Evolutionary conservation across 257 asterid genomes (phyloP).

Genomic region (Solanum ossicruentum): DNA sequence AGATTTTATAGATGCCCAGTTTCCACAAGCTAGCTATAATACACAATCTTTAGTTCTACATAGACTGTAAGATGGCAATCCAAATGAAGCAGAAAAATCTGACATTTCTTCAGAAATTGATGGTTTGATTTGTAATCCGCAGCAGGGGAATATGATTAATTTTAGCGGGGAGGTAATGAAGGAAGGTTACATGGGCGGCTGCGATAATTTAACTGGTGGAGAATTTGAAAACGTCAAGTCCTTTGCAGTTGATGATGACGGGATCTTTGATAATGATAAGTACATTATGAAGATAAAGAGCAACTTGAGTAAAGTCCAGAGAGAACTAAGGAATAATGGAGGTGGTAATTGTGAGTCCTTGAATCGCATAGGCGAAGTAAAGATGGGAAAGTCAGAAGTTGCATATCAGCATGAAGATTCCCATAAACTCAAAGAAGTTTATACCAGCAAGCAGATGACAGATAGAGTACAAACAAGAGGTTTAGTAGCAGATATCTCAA

Average conservation of each 20-base stretch:
- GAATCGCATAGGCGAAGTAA: slow-evolving; percentile 1
- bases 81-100: slow-evolving; percentile 6
- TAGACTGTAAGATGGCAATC: slow-evolving; percentile 17
- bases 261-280: slow-evolving; percentile 10
- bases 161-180: slow-evolving; percentile 8
- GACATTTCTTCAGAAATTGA: slow-evolving; percentile 9
- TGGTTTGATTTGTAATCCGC: slow-evolving; percentile 9
- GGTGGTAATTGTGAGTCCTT: slow-evolving; percentile 4
- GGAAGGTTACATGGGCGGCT: slow-evolving; percentile 10
- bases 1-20: slow-evolving; percentile 12
- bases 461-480: slow-evolving; percentile 8
- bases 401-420: slow-evolving; percentile 11
- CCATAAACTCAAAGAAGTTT: slow-evolving; percentile 10
- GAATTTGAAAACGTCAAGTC: slow-evolving; percentile 9
- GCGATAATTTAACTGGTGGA: slow-evolving; percentile 7
- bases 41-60: slow-evolving; percentile 3
- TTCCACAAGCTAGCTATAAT: neutral
- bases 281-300: slow-evolving; percentile 9
- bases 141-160: slow-evolving; percentile 7
- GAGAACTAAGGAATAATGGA: slow-evolving; percentile 11
- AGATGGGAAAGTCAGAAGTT: slow-evolving; percentile 10
- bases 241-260: slow-evolving; percentile 16
- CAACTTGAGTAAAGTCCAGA: slow-evolving; percentile 10
- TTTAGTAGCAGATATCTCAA: slow-evolving; percentile 16
- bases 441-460: slow-evolving; percentile 5